phyloP scores from a whole-genome alignment of 257 asterid species.

The Ocimum tenuiflorum region DNA sequence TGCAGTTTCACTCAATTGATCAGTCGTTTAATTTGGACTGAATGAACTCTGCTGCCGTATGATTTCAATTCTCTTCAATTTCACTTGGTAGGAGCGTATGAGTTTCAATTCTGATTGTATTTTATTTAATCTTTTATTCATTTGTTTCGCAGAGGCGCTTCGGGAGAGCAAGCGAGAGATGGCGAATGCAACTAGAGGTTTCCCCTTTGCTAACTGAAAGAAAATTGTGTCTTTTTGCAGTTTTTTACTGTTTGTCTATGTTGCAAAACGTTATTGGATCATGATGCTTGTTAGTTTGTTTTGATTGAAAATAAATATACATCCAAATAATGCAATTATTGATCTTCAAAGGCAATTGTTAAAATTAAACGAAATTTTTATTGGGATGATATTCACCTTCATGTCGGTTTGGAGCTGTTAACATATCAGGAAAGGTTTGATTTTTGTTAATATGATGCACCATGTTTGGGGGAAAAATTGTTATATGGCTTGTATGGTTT shows the following conservation, averaged over 20 bases:
- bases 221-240: background rate
- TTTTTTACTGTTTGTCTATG: background rate
- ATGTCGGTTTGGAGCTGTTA: background rate
- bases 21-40: background rate
- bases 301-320: background rate
- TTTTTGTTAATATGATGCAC: too few relatives aligned
- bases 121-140: background rate
- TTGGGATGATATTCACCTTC: too few relatives aligned
- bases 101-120: background rate
- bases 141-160: slow-evolving; percentile 55
- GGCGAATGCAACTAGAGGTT: slow-evolving; percentile 80
- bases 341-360: background rate
- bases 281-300: background rate
- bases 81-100: background rate
- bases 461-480: background rate
- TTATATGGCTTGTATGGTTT: background rate
- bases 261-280: background rate
- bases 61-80: background rate
- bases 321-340: background rate
- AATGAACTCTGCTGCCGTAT: background rate
- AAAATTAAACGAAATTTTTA: background rate
- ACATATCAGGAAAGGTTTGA: background rate
- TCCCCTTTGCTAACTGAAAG: background rate
- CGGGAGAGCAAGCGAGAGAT: slow-evolving; percentile 76
- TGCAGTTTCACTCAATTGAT: background rate